A percentile compares a stretch with the other conserved stretches of the same genome.
phyloP scores from a whole-genome alignment of 768 basidiomycete species.

The Candolleomyces eurysporus region DNA sequence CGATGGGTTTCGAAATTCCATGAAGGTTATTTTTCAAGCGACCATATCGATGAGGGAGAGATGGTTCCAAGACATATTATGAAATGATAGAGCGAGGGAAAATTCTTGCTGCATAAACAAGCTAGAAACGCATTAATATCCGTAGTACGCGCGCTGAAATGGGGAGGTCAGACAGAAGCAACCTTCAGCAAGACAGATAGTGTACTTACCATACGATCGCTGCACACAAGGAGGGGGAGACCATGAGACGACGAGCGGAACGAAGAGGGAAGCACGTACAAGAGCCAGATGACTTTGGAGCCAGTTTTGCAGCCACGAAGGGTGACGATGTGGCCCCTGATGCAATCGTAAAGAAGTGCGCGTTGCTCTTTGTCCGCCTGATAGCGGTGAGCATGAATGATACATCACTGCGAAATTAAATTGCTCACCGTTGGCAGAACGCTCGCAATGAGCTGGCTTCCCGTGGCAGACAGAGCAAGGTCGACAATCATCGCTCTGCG shows the following conservation, averaged over 20 bases:
- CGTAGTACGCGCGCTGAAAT: conserved; percentile 43
- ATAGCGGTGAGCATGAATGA: conserved; percentile 8
- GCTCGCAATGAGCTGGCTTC: conserved; percentile 82
- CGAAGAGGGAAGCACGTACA: conserved; percentile 37
- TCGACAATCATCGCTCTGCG: conserved; percentile 87
- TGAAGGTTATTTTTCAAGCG: conserved; percentile 19
- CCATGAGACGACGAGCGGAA: background rate
- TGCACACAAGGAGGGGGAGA: conserved; percentile 10
- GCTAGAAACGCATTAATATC: conserved; percentile 30
- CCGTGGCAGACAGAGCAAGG: conserved; percentile 77
- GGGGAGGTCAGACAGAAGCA: conserved; percentile 6
- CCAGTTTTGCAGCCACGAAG: conserved; percentile 90
- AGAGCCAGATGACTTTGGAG: conserved; percentile 90
- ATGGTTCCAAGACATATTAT: conserved; percentile 27
- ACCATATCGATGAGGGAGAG: conserved; percentile 16
- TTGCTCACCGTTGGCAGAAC: conserved; percentile 69
- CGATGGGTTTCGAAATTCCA: conserved; percentile 14
- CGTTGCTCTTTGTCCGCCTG: conserved; percentile 88
- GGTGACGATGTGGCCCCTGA: conserved; percentile 84
- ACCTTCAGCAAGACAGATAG: background rate
- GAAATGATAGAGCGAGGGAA: conserved; percentile 12
- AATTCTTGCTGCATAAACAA: conserved; percentile 11
- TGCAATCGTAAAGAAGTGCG: conserved; percentile 78
- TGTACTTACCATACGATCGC: conserved; percentile 40
- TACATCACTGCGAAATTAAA: conserved; percentile 1